Conservation (phyloP, 2,329 filamentous ascomycete species). For the Leptographium wingfieldii region DNA sequence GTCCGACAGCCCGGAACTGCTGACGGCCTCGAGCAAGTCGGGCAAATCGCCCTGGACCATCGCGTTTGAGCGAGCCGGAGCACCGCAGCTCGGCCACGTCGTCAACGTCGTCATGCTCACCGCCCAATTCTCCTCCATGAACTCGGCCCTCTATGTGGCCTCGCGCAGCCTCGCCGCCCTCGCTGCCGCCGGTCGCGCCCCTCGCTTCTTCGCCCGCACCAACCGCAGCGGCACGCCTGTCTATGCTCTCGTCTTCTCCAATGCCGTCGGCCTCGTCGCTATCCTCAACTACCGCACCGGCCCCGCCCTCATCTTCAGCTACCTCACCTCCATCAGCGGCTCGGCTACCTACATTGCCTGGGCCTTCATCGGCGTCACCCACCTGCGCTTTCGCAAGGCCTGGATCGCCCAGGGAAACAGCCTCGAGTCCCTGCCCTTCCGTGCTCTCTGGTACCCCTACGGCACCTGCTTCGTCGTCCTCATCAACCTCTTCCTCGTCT, state of each 20-base stretch:
- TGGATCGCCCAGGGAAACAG: constrained; percentile 42
- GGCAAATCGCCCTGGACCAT: constrained; percentile 55
- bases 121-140: constrained; percentile 56
- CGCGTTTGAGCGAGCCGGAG: constrained; percentile 56
- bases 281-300: constrained; percentile 20
- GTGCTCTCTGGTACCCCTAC: constrained; percentile 48
- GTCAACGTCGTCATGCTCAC: constrained; percentile 67
- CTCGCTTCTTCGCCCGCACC: constrained; percentile 39
- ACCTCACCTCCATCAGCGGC: constrained; percentile 58
- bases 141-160: constrained; percentile 48
- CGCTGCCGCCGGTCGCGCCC: constrained; percentile 45
- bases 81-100: constrained; percentile 53
- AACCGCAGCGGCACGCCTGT: constrained; percentile 46
- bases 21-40: constrained; percentile 16
- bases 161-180: constrained; percentile 47
- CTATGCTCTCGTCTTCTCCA: constrained; percentile 41
- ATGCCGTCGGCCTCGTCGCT: constrained; percentile 50
- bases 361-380: constrained; percentile 51
- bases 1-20: constrained; percentile 19
- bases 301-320: constrained; percentile 50
- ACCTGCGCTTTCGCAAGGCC: constrained; percentile 51
- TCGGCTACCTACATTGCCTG: constrained; percentile 59
- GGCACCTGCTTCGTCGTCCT: constrained; percentile 53
- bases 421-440: constrained; percentile 47
- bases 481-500: constrained; percentile 49